Percentiles rank a stretch among this genome's conserved stretches.
Evolutionary conservation across 371 early-diverging fungal species (phyloP).

Genomic region (Entomophthora muscae): DNA sequence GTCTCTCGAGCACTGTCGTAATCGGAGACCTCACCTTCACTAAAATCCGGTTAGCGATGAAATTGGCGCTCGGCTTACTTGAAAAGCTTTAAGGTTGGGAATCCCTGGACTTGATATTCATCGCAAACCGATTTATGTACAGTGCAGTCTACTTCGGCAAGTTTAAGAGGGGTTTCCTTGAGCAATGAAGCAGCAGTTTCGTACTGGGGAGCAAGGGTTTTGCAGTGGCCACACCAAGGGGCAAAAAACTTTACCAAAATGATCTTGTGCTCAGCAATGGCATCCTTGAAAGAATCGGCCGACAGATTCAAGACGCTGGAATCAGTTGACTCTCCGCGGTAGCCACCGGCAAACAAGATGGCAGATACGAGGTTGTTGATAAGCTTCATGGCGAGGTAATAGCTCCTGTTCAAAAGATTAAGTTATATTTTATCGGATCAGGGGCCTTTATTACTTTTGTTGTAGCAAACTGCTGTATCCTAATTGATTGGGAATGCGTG

Average conservation of each 20-base stretch:
- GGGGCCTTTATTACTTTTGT: neutral
- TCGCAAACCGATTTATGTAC: slow-evolving; percentile 63
- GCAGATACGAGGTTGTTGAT: neutral
- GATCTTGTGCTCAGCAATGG: slow-evolving; percentile 42
- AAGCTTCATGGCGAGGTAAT: slow-evolving; percentile 4
- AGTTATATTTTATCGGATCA: neutral
- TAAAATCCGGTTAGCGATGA: neutral
- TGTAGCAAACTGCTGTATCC: neutral
- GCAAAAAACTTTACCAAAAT: slow-evolving; percentile 88
- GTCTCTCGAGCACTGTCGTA: slow-evolving; percentile 75
- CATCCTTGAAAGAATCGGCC: slow-evolving; percentile 36
- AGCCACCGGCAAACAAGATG: slow-evolving; percentile 3
- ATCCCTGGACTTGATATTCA: slow-evolving; percentile 65
- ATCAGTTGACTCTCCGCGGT: slow-evolving; percentile 13
- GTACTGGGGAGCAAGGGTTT: slow-evolving; percentile 75
- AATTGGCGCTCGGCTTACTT: slow-evolving; percentile 12
- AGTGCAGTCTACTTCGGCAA: slow-evolving; percentile 95
- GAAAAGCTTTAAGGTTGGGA: slow-evolving; percentile 88
- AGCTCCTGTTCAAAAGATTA: neutral
- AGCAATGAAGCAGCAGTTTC: slow-evolving; percentile 71
- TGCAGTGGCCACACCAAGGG: slow-evolving; percentile 93
- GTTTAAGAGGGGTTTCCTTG: slow-evolving; percentile 38
- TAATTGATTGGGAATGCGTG: neutral
- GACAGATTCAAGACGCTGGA: slow-evolving; percentile 58
- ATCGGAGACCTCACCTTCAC: slow-evolving; percentile 39